Evolutionary conservation across 805 yeast species (phyloP).

Genomic region (Cyberlindnera samutprakarnensis): DNA sequence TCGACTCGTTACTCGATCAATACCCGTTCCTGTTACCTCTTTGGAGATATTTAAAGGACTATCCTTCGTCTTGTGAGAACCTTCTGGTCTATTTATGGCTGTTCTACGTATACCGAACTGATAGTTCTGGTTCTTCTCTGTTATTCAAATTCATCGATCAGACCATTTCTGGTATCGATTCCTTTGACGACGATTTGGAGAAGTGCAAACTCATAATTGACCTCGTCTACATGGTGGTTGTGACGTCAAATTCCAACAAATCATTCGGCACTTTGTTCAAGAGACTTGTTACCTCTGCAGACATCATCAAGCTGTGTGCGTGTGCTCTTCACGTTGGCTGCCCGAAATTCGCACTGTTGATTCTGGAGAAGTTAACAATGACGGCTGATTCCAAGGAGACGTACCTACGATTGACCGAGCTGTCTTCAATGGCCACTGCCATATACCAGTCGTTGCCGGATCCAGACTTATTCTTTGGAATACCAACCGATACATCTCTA

Average conservation of each 20-base stretch:
- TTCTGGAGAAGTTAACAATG: conserved; percentile 27
- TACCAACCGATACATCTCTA: conserved; percentile 52
- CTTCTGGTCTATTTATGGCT: conserved; percentile 25
- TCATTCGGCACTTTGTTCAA: conserved; percentile 1
- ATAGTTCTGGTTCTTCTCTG: conserved; percentile 11
- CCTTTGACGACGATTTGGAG: background rate
- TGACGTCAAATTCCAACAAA: conserved; percentile 12
- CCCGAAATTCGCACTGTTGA: conserved; percentile 25
- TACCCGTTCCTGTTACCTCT: conserved; percentile 3
- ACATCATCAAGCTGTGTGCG: conserved; percentile 18
- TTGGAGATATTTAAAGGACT: conserved; percentile 4
- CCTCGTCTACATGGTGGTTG: conserved; percentile 22
- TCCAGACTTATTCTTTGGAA: conserved; percentile 55
- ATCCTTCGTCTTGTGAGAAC: conserved; percentile 20
- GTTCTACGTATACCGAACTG: conserved; percentile 15
- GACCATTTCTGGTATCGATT: background rate
- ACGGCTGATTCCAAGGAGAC: conserved; percentile 1
- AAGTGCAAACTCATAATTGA: conserved; percentile 14
- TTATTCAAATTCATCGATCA: background rate
- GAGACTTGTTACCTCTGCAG: conserved; percentile 9
- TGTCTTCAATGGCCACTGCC: conserved; percentile 10
- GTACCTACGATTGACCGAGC: background rate
- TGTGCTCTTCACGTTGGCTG: conserved; percentile 20
- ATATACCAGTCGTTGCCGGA: conserved; percentile 53
- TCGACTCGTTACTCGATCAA: conserved; percentile 1